Conservation (phyloP, 192 early-diverging fungal species). For the Kappamyces sp. region DNA sequence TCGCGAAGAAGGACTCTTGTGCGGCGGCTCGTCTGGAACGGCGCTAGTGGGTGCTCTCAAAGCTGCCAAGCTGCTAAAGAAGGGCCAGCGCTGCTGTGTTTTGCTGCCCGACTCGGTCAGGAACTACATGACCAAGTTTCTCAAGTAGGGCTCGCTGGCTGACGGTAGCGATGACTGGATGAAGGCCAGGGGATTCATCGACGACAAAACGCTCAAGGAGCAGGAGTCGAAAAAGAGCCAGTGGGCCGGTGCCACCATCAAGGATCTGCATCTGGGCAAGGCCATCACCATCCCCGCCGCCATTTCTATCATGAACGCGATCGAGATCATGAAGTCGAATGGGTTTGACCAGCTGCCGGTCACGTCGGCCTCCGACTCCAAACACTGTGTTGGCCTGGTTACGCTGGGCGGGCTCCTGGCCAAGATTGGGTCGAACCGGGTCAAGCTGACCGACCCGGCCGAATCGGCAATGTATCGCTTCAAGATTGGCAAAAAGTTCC, state of each 20-base stretch:
- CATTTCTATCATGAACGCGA: slow-evolving; percentile 60
- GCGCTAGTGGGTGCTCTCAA: slow-evolving; percentile 83
- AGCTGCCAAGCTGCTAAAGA: slow-evolving; percentile 75
- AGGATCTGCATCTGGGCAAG: slow-evolving; percentile 70
- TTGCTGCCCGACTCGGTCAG: slow-evolving; percentile 96
- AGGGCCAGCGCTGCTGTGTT: slow-evolving; percentile 88
- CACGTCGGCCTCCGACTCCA: slow-evolving; percentile 44
- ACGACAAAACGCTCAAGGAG: slow-evolving; percentile 63
- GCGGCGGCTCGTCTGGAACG: slow-evolving; percentile 93
- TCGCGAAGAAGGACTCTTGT: slow-evolving; percentile 92
- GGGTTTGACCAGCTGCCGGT: slow-evolving; percentile 97
- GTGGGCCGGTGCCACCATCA: slow-evolving; percentile 76
- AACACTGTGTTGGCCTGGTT: slow-evolving; percentile 74
- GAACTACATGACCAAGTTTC: slow-evolving; percentile 99
- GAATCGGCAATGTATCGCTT: slow-evolving; percentile 77
- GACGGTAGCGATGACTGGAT: slow-evolving; percentile 83
- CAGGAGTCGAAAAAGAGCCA: slow-evolving; percentile 60
- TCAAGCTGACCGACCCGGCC: slow-evolving; percentile 50
- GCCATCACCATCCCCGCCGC: slow-evolving; percentile 79
- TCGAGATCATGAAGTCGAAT: slow-evolving; percentile 78
- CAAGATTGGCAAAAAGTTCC: slow-evolving; percentile 63
- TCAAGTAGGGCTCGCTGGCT: slow-evolving; percentile 49
- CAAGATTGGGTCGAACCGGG: slow-evolving; percentile 68
- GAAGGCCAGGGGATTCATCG: slow-evolving; percentile 81
- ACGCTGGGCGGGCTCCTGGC: slow-evolving; percentile 74